Percentiles rank a stretch among this genome's conserved stretches.
phyloP scores from a whole-genome alignment of 352 stramenopile species.

The Phytophthora citricola region DNA sequence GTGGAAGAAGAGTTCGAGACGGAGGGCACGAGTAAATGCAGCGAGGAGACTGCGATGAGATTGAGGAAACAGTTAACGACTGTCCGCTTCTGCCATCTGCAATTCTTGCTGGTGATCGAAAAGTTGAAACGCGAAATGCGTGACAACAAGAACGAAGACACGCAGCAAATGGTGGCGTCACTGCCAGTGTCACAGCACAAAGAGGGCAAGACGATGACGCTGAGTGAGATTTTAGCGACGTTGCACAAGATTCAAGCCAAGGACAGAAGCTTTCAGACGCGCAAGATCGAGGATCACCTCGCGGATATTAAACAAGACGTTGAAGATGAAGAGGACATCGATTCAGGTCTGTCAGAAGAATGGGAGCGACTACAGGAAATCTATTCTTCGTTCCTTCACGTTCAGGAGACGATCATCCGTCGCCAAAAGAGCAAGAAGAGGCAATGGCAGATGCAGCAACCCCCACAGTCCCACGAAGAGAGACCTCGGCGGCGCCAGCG shows the following conservation, averaged over 20 bases:
- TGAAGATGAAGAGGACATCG: constrained; percentile 29
- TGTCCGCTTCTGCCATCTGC: constrained; percentile 51
- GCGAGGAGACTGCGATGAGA: background rate
- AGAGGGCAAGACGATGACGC: constrained; percentile 32
- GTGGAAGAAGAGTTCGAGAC: constrained; percentile 4
- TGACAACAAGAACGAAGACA: constrained; percentile 25
- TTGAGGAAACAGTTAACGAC: constrained; percentile 33
- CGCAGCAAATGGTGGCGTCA: constrained; percentile 47
- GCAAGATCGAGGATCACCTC: constrained; percentile 38
- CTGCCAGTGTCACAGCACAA: constrained; percentile 22
- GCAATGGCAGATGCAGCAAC: constrained; percentile 27
- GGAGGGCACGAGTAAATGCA: constrained; percentile 6
- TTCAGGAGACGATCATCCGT: constrained; percentile 46
- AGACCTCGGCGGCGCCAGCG: constrained; percentile 15
- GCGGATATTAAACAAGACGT: constrained; percentile 33
- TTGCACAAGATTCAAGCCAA: constrained; percentile 44
- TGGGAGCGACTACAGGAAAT: constrained; percentile 46
- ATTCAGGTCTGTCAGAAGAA: constrained; percentile 24
- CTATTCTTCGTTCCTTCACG: constrained; percentile 50
- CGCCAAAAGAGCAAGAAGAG: constrained; percentile 29
- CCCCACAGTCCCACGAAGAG: constrained; percentile 20
- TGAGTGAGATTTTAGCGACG: constrained; percentile 44
- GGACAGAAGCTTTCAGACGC: constrained; percentile 35
- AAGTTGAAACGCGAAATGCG: constrained; percentile 57
- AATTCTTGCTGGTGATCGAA: constrained; percentile 51